A percentile compares a stretch with the other conserved stretches of the same genome.
phyloP scores from a whole-genome alignment of 805 yeast genomes.

The Lachancea dasiensis region DNA sequence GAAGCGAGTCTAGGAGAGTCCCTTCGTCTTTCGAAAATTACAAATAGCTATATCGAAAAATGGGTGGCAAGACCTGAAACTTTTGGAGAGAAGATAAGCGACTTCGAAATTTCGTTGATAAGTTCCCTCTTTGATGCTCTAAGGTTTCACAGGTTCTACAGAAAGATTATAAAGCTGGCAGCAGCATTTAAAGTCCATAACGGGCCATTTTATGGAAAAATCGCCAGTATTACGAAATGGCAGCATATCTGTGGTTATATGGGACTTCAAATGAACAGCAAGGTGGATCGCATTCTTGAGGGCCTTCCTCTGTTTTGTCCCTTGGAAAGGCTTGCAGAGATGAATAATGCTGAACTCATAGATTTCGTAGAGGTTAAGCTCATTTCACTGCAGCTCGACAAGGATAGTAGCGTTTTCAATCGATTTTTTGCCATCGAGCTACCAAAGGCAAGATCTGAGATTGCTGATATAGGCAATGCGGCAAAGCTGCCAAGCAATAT shows the following conservation, averaged over 20 bases:
- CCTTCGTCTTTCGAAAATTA: constrained; percentile 28
- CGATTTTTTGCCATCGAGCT: constrained; percentile 16
- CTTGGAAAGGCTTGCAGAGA: neutral
- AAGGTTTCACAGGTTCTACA: constrained; percentile 24
- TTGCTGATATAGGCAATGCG: constrained; percentile 24
- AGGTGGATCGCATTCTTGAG: neutral
- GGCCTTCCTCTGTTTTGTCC: neutral
- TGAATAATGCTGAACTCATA: constrained; percentile 13
- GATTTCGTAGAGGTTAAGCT: constrained; percentile 9
- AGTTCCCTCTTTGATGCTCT: constrained; percentile 22
- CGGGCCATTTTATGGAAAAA: neutral
- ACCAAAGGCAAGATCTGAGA: constrained; percentile 15
- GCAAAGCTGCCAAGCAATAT: constrained; percentile 15
- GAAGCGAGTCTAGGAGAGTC: constrained; percentile 32
- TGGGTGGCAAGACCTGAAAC: constrained; percentile 22
- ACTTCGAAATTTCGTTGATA: constrained; percentile 23
- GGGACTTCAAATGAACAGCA: neutral
- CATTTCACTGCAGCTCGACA: constrained; percentile 11
- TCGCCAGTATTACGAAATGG: neutral
- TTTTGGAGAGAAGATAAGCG: constrained; percentile 10
- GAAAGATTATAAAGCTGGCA: constrained; percentile 14
- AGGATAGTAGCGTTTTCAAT: constrained; percentile 16
- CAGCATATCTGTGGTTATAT: neutral
- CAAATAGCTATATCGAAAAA: constrained; percentile 27
- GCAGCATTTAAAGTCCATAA: neutral